Conservation (phyloP, 495 filamentous ascomycete species). For the Polyplosphaeria fusca region DNA sequence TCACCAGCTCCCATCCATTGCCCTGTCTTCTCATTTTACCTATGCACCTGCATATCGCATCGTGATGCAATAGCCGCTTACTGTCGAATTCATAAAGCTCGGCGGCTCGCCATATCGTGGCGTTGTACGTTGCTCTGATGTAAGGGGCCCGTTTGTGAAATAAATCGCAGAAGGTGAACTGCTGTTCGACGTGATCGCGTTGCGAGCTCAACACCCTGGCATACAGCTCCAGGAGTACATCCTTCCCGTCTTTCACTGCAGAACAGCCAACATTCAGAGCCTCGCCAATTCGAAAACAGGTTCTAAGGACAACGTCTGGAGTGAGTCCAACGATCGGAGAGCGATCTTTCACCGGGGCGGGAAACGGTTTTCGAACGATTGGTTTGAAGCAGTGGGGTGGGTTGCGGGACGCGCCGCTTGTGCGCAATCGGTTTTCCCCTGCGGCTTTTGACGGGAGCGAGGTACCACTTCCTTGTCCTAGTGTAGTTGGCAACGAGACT, state of each 20-base stretch:
- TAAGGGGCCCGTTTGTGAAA: conserved; percentile 56
- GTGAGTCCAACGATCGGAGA: conserved; percentile 53
- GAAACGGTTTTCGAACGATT: conserved; percentile 51
- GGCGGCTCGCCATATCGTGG: conserved; percentile 45
- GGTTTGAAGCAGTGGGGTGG: no score
- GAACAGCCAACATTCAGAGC: conserved; percentile 47
- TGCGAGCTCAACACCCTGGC: conserved; percentile 54
- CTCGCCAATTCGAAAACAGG: conserved; percentile 61
- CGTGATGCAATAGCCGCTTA: conserved; percentile 31
- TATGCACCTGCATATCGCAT: conserved; percentile 52
- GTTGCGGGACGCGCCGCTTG: no score
- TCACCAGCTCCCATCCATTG: conserved; percentile 46
- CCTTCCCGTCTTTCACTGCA: conserved; percentile 43
- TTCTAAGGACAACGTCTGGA: conserved; percentile 47
- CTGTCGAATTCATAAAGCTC: conserved; percentile 51
- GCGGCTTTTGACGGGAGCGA: no score
- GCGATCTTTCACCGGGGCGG: conserved; percentile 48
- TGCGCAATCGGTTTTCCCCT: no score
- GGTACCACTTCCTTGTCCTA: no score
- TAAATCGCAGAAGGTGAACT: conserved; percentile 58
- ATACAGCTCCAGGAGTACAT: conserved; percentile 56
- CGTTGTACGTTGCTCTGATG: conserved; percentile 47
- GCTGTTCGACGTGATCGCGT: conserved; percentile 52
- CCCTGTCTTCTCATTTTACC: conserved; percentile 50
- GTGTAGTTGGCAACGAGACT: no score